A percentile compares a stretch with the other conserved stretches of the same genome.
phyloP scores from a whole-genome alignment of 169 alveolate species.

The Eimeria praecox region DNA sequence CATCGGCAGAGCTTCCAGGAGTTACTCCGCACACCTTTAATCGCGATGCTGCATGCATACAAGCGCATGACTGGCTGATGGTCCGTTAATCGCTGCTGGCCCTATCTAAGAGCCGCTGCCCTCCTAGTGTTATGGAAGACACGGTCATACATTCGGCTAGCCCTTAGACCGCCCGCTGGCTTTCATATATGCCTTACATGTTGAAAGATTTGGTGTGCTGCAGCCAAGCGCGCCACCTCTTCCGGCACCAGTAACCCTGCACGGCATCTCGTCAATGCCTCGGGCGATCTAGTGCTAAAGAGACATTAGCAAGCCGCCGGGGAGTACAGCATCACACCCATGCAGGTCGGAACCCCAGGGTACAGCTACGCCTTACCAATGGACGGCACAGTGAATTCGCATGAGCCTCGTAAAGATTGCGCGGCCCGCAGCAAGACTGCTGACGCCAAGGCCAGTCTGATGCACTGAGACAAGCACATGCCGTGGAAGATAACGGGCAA shows the following conservation, averaged over 20 bases:
- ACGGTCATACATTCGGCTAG: neutral
- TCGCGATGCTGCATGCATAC: constrained; percentile 2
- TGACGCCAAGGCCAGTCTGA: constrained; percentile 54
- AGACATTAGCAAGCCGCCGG: no score
- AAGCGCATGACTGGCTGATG: neutral
- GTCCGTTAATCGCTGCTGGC: neutral
- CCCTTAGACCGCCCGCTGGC: neutral
- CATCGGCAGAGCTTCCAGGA: constrained; percentile 47
- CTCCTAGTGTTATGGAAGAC: no score
- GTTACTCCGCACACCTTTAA: constrained; percentile 30
- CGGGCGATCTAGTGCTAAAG: neutral
- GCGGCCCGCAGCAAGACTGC: constrained; percentile 30
- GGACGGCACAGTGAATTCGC: constrained; percentile 11
- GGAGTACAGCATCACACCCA: neutral
- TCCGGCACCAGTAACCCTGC: constrained; percentile 41
- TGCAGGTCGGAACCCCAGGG: neutral
- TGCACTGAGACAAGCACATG: neutral
- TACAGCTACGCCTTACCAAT: neutral
- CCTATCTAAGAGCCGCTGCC: neutral
- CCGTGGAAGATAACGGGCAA: neutral
- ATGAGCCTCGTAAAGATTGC: constrained; percentile 19
- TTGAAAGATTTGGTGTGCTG: neutral
- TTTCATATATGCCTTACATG: neutral
- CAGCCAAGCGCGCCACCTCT: constrained; percentile 16
- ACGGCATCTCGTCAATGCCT: neutral